Evolutionary conservation across 2,329 filamentous ascomycete species (phyloP).

Genomic region (Fusarium sp.): DNA sequence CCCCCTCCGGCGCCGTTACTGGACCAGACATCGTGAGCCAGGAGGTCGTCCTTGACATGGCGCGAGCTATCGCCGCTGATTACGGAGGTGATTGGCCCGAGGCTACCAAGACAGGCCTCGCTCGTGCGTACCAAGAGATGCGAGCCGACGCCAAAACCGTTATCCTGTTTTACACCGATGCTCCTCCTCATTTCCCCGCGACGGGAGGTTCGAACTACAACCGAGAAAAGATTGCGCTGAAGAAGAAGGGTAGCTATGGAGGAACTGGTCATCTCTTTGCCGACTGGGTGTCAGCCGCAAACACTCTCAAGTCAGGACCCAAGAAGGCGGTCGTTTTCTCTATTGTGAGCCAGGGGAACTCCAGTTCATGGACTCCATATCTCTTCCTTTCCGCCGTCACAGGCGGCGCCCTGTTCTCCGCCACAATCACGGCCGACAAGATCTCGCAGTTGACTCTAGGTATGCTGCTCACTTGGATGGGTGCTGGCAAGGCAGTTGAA

Average conservation of each 20-base stretch:
- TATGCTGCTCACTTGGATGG: constrained; percentile 44
- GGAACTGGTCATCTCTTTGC: constrained; percentile 55
- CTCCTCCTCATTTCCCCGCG: constrained; percentile 61
- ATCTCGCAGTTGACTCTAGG: constrained; percentile 61
- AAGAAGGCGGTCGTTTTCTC: constrained; percentile 63
- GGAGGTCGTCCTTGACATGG: constrained; percentile 55
- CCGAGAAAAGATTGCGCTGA: constrained; percentile 48
- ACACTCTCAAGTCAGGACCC: constrained; percentile 49
- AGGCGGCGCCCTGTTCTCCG: constrained; percentile 57
- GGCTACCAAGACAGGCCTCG: constrained; percentile 65
- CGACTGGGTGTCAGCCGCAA: constrained; percentile 61
- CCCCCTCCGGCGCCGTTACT: constrained; percentile 36
- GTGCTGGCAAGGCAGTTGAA: constrained; percentile 29
- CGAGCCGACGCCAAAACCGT: constrained; percentile 64
- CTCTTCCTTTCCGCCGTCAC: constrained; percentile 61
- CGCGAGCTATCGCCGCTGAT: constrained; percentile 50
- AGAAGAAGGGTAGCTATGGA: constrained; percentile 47
- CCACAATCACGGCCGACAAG: constrained; percentile 44
- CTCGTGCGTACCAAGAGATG: constrained; percentile 63
- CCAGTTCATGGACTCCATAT: constrained; percentile 53
- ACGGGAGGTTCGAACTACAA: constrained; percentile 49
- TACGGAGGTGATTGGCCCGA: constrained; percentile 63
- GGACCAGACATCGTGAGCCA: constrained; percentile 48
- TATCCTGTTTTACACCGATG: constrained; percentile 65
- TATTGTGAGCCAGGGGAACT: constrained; percentile 51